Percentiles rank a stretch among this genome's conserved stretches.
These are phyloP conservation scores for Candida pseudoviswanathii DNA, from an alignment of 1,139 yeast genomes.

Conservation along the genomic window DNA sequence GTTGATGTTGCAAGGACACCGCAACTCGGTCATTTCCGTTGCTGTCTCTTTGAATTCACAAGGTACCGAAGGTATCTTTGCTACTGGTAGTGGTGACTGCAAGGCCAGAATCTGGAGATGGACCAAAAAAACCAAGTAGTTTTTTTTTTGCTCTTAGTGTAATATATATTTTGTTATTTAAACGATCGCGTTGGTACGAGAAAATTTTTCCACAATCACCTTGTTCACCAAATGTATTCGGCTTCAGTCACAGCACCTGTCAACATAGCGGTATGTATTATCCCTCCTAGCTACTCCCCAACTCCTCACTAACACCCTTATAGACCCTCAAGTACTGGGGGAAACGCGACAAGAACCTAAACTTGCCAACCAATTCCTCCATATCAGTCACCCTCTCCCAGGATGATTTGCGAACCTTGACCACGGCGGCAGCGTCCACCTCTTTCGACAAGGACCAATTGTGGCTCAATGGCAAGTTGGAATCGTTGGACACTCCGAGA, in stretches of 20 bases:
- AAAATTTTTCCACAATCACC: background rate
- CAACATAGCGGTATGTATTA: slow-evolving; percentile 78
- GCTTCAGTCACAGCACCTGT: slow-evolving; percentile 97
- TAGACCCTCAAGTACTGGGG: slow-evolving; percentile 98
- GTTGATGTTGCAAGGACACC: slow-evolving; percentile 95
- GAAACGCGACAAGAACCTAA: slow-evolving; percentile 82
- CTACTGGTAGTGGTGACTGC: slow-evolving; percentile 98
- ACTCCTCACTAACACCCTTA: slow-evolving; percentile 18
- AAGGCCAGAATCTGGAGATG: slow-evolving; percentile 96
- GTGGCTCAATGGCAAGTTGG: slow-evolving; percentile 81
- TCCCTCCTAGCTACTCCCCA: background rate
- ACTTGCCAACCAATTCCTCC: slow-evolving; percentile 93
- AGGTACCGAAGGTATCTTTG: slow-evolving; percentile 78
- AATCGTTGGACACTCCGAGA: slow-evolving; percentile 66
- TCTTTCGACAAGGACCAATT: slow-evolving; percentile 64
- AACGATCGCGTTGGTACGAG: background rate
- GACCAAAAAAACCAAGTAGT: slow-evolving; percentile 29
- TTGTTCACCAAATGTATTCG: slow-evolving; percentile 41
- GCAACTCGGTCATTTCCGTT: slow-evolving; percentile 93
- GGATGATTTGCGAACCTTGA: slow-evolving; percentile 84
- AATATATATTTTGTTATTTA: background rate
- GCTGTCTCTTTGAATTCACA: slow-evolving; percentile 81
- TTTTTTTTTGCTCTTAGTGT: background rate
- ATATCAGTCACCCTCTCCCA: slow-evolving; percentile 93
- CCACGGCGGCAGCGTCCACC: slow-evolving; percentile 77